Evolutionary conservation across 768 basidiomycete species (phyloP).

Genomic region (Crassisporium funariophilum): DNA sequence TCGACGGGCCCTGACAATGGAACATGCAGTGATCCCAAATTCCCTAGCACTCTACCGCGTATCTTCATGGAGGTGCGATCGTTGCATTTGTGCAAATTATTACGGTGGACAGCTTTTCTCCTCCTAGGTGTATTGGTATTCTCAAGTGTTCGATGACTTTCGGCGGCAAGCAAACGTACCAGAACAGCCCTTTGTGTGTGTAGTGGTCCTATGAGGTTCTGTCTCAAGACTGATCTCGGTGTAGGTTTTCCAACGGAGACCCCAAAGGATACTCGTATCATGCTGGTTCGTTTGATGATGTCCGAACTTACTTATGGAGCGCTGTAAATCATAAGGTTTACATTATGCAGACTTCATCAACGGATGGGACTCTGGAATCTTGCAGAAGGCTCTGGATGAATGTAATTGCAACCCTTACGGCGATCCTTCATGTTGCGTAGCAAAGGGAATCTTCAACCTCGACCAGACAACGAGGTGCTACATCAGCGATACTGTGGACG

Average conservation of each 20-base stretch:
- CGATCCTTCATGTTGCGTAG: slow-evolving; percentile 34
- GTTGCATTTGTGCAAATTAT: neutral
- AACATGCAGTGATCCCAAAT: slow-evolving; percentile 37
- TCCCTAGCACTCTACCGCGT: slow-evolving; percentile 41
- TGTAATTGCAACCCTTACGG: slow-evolving; percentile 41
- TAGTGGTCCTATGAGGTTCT: neutral
- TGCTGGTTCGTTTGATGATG: slow-evolving; percentile 12
- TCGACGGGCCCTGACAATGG: slow-evolving; percentile 44
- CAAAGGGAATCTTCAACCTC: slow-evolving; percentile 35
- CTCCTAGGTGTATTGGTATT: slow-evolving; percentile 50
- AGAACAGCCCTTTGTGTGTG: slow-evolving; percentile 49
- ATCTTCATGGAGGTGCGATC: slow-evolving; percentile 42
- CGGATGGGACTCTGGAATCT: slow-evolving; percentile 49
- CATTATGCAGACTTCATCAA: slow-evolving; percentile 39
- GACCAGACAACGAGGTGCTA: slow-evolving; percentile 31
- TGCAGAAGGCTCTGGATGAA: slow-evolving; percentile 45
- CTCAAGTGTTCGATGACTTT: slow-evolving; percentile 31
- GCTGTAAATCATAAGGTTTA: neutral
- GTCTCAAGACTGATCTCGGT: neutral
- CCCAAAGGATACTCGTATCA: slow-evolving; percentile 56
- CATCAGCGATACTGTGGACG: slow-evolving; percentile 36
- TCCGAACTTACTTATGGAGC: no score
- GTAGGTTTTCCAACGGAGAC: slow-evolving; percentile 55
- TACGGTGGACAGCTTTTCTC: slow-evolving; percentile 2
- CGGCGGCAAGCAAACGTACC: slow-evolving; percentile 41